Evolutionary conservation across 441 rosid genomes (phyloP).

Genomic region (Erodium trifolium): DNA sequence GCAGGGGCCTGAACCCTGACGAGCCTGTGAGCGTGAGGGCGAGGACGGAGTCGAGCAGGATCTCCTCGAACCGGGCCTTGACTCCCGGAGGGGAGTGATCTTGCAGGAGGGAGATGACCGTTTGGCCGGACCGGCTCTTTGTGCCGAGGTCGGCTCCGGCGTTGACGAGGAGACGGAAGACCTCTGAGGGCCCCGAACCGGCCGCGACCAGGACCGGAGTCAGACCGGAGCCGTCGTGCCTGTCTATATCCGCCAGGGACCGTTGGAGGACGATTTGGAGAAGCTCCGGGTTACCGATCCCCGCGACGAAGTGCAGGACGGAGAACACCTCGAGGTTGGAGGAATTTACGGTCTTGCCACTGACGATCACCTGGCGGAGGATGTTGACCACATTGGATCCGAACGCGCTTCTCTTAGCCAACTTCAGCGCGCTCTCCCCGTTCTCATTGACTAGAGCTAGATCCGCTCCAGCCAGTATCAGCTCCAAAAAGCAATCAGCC

Average conservation of each 20-base stretch:
- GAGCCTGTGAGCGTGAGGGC: slow-evolving; percentile 17
- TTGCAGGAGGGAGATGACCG: slow-evolving; percentile 14
- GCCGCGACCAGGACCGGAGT: slow-evolving; percentile 23
- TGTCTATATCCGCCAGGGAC: slow-evolving; percentile 19
- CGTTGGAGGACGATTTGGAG: slow-evolving; percentile 19
- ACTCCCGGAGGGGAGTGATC: slow-evolving; percentile 14
- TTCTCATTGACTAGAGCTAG: slow-evolving; percentile 25
- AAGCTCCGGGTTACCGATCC: slow-evolving; percentile 23
- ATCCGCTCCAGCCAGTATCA: slow-evolving; percentile 27
- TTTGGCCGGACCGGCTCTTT: slow-evolving; percentile 24
- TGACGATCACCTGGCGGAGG: slow-evolving; percentile 20
- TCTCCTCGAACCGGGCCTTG: slow-evolving; percentile 22
- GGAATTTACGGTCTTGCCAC: slow-evolving; percentile 16
- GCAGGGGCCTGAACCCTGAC: slow-evolving; percentile 24
- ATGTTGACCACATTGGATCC: slow-evolving; percentile 21
- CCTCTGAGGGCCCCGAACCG: slow-evolving; percentile 21
- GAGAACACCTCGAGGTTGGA: slow-evolving; percentile 30
- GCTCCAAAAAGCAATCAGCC: slow-evolving; percentile 26
- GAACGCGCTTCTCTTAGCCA: slow-evolving; percentile 22
- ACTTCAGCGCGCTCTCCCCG: slow-evolving; percentile 25
- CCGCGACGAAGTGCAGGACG: slow-evolving; percentile 26
- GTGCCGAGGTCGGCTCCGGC: slow-evolving; percentile 24
- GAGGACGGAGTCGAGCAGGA: slow-evolving; percentile 25
- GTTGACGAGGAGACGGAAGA: slow-evolving; percentile 20
- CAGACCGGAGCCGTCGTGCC: slow-evolving; percentile 22